Percentiles rank a stretch among this genome's conserved stretches.
Evolutionary conservation across 352 stramenopile species (phyloP).

Genomic region (Globisporangium parvum): DNA sequence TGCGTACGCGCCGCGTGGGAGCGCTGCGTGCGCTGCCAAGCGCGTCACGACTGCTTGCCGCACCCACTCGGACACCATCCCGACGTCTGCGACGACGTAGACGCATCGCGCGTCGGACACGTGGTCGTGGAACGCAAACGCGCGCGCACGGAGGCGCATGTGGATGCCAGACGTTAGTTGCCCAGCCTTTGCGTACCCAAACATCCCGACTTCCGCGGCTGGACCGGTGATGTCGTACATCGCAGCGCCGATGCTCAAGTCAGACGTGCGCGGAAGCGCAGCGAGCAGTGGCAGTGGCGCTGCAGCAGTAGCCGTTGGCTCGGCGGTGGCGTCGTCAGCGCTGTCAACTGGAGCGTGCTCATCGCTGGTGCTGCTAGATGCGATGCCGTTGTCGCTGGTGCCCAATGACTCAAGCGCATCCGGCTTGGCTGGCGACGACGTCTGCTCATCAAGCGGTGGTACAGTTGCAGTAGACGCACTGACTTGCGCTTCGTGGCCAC

Average conservation of each 20-base stretch:
- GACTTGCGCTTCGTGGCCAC: too few species aligned
- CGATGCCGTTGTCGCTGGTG: too few species aligned
- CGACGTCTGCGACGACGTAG: constrained; percentile 87
- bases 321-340: too few species aligned
- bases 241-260: constrained; percentile 54
- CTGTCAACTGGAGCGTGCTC: too few species aligned
- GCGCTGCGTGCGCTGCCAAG: constrained; percentile 37
- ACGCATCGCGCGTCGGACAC: constrained; percentile 33
- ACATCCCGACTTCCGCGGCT: constrained; percentile 81
- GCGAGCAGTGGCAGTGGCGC: too few species aligned
- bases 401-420: too few species aligned
- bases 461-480: too few species aligned
- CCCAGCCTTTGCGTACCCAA: constrained; percentile 76
- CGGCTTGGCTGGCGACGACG: too few species aligned
- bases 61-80: constrained; percentile 88
- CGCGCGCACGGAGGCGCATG: constrained; percentile 77
- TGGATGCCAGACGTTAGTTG: constrained; percentile 82
- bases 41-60: constrained; percentile 69
- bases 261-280: constrained; percentile 6
- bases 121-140: constrained; percentile 66
- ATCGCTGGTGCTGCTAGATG: too few species aligned
- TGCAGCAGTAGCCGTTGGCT: too few species aligned
- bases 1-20: constrained; percentile 44
- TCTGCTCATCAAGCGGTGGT: too few species aligned
- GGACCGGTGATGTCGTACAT: constrained; percentile 86